phyloP scores from a whole-genome alignment of 306 rosid genomes.

The Vigna mungo region DNA sequence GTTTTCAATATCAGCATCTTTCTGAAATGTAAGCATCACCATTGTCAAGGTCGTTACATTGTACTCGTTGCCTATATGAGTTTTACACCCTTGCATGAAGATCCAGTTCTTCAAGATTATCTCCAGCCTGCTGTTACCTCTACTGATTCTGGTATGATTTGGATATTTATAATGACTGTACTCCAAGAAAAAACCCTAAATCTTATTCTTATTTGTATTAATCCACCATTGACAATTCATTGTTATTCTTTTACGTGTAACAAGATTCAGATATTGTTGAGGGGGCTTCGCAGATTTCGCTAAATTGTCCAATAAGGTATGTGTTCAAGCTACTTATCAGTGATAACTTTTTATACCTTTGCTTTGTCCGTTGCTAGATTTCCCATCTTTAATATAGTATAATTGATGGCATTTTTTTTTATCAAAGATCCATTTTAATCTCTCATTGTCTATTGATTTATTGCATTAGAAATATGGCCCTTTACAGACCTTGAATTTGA shows the following conservation, averaged over 20 bases:
- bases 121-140: constrained; percentile 60
- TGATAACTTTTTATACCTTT: constrained; percentile 26
- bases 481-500: constrained; percentile 2
- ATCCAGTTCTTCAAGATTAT: constrained; percentile 68
- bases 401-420: constrained; percentile 4
- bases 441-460: constrained; percentile 8
- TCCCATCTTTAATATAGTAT: constrained; percentile 23
- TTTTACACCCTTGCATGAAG: constrained; percentile 49
- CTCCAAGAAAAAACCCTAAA: not conserved
- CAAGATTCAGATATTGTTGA: constrained; percentile 83
- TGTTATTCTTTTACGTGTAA: constrained; percentile 18
- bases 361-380: constrained; percentile 8
- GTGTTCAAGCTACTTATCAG: constrained; percentile 39
- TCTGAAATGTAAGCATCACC: constrained; percentile 38
- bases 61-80: constrained; percentile 79
- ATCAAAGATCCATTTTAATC: constrained; percentile 13
- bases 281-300: constrained; percentile 91
- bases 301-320: constrained; percentile 98
- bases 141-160: constrained; percentile 66
- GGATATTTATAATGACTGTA: constrained; percentile 15
- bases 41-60: constrained; percentile 73
- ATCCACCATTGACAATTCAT: not conserved
- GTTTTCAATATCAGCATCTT: constrained; percentile 45
- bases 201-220: constrained; percentile 13
- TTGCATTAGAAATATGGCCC: constrained; percentile 7